phyloP scores from a whole-genome alignment of 805 yeast species.

The Candida ascalaphidarum region DNA sequence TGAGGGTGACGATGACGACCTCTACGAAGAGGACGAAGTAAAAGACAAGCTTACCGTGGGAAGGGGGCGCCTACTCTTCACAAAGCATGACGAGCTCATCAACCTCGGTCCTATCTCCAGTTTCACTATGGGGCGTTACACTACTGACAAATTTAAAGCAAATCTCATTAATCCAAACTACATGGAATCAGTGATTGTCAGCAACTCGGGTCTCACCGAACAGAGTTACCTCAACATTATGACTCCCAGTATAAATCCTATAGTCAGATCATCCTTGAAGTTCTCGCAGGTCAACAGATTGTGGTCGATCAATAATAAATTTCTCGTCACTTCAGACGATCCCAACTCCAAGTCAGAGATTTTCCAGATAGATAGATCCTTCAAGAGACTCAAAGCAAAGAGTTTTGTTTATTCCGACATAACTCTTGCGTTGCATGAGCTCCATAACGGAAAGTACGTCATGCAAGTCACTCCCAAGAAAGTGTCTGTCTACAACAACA shows the following conservation, averaged over 20 bases:
- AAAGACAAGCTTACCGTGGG: slow-evolving; percentile 6
- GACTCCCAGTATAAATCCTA: slow-evolving; percentile 62
- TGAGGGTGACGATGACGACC: slow-evolving; percentile 38
- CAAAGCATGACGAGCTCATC: slow-evolving; percentile 42
- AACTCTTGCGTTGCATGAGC: slow-evolving; percentile 60
- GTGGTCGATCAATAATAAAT: slow-evolving; percentile 64
- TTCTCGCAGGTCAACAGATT: slow-evolving; percentile 66
- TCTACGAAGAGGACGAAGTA: slow-evolving; percentile 25
- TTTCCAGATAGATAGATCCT: slow-evolving; percentile 53
- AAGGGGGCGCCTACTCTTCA: slow-evolving; percentile 22
- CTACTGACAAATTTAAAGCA: slow-evolving; percentile 44
- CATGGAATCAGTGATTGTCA: slow-evolving; percentile 58
- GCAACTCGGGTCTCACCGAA: slow-evolving; percentile 56
- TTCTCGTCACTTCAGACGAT: slow-evolving; percentile 65
- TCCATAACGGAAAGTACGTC: slow-evolving; percentile 47
- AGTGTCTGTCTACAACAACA: slow-evolving; percentile 50
- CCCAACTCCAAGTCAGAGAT: slow-evolving; percentile 58
- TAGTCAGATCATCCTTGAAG: slow-evolving; percentile 55
- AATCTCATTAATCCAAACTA: slow-evolving; percentile 64
- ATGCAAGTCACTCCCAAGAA: slow-evolving; percentile 69
- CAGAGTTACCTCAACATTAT: slow-evolving; percentile 53
- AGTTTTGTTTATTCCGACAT: slow-evolving; percentile 55
- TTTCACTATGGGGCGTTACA: slow-evolving; percentile 54
- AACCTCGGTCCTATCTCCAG: slow-evolving; percentile 71
- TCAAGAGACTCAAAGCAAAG: slow-evolving; percentile 50